phyloP scores from a whole-genome alignment of 192 early-diverging fungal species.

The Umbelopsis isabellina region DNA sequence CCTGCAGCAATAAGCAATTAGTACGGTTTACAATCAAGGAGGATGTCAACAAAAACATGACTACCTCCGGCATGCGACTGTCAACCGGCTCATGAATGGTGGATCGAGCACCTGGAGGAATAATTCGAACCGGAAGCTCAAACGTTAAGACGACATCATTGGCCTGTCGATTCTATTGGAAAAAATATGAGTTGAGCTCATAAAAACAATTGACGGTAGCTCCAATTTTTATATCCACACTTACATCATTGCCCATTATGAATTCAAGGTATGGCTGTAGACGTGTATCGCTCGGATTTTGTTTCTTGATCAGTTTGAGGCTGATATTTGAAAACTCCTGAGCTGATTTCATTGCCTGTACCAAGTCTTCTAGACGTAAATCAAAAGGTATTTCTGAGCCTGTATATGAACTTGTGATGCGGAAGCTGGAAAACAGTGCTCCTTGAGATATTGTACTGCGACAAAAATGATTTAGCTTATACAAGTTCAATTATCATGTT shows the following conservation, averaged over 20 bases:
- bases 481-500: too few relatives aligned
- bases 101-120: conserved; percentile 40
- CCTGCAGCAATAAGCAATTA: conserved; percentile 52
- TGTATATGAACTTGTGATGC: conserved; percentile 57
- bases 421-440: conserved; percentile 72
- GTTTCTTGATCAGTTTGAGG: conserved; percentile 69
- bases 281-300: conserved; percentile 19
- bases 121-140: conserved; percentile 52
- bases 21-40: conserved; percentile 3
- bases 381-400: conserved; percentile 77
- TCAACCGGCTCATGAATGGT: conserved; percentile 30
- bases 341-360: conserved; percentile 64
- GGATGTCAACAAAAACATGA: background rate
- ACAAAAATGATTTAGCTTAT: background rate
- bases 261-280: conserved; percentile 54
- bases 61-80: conserved; percentile 33
- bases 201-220: conserved; percentile 28
- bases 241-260: conserved; percentile 46
- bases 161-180: conserved; percentile 33
- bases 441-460: conserved; percentile 31
- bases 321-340: conserved; percentile 55
- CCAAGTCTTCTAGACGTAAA: conserved; percentile 65
- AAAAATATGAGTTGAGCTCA: background rate
- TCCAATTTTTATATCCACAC: conserved; percentile 28
- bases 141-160: conserved; percentile 6